A percentile compares a stretch with the other conserved stretches of the same genome.
Evolutionary conservation across 2,329 filamentous ascomycete genomes (phyloP).

Genomic region (Apiospora koreana): DNA sequence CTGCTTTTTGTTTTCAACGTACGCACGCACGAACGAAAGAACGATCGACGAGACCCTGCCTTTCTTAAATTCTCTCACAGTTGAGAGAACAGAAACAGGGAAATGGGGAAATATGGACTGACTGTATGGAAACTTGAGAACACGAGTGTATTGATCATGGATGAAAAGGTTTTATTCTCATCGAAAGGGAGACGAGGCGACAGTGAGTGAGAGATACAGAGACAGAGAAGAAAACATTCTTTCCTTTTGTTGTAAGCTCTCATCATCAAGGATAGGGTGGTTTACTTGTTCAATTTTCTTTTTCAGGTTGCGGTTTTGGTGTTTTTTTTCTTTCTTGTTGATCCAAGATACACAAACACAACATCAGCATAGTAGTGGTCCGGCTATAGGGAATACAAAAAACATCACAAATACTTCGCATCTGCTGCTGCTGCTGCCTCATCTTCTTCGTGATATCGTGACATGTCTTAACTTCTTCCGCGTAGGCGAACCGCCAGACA

Average conservation of each 20-base stretch:
- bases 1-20: background rate
- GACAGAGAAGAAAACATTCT: background rate
- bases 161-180: background rate
- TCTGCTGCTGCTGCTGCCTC: too few relatives aligned
- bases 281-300: background rate
- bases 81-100: background rate
- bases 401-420: background rate
- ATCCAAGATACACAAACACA: slow-evolving; percentile 1
- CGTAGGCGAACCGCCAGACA: background rate
- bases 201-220: too few relatives aligned
- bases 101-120: background rate
- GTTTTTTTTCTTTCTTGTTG: background rate
- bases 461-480: background rate
- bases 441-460: background rate
- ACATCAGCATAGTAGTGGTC: slow-evolving; percentile 9
- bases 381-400: slow-evolving; percentile 6
- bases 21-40: background rate
- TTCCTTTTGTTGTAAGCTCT: slow-evolving; percentile 11
- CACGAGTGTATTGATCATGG: slow-evolving; percentile 10
- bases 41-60: background rate
- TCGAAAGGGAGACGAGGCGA: too few relatives aligned
- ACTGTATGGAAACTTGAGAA: background rate
- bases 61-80: background rate
- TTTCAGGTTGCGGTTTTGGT: background rate
- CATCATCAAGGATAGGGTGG: slow-evolving; percentile 6